A percentile compares a stretch with the other conserved stretches of the same genome.
phyloP scores from a whole-genome alignment of 176 grass and related monocot species.

The Oryza longistaminata region DNA sequence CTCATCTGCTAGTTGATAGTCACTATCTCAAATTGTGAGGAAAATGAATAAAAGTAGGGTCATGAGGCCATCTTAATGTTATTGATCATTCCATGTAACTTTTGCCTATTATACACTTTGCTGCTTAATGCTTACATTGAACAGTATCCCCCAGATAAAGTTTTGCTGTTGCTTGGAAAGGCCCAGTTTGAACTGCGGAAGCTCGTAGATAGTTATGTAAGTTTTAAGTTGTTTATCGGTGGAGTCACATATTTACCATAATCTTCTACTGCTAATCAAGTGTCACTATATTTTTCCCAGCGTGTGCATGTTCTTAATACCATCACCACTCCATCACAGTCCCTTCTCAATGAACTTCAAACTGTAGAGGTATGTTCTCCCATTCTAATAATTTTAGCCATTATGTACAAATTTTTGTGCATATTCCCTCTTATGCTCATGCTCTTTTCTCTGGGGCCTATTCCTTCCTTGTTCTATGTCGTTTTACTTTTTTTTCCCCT shows the following conservation, averaged over 20 bases:
- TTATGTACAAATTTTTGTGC: conserved; percentile 10
- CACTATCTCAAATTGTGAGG: not conserved
- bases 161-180: conserved; percentile 89
- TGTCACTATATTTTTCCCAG: conserved; percentile 45
- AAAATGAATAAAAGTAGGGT: not conserved
- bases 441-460: not conserved
- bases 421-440: not conserved
- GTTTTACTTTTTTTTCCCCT: not conserved
- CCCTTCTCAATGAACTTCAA: conserved; percentile 93
- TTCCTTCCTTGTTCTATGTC: not conserved
- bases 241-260: conserved; percentile 7
- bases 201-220: conserved; percentile 97
- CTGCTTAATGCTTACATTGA: conserved; percentile 31
- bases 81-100: not conserved
- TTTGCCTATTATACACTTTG: not conserved
- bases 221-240: conserved; percentile 48
- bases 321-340: conserved; percentile 87
- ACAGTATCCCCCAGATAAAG: conserved; percentile 64
- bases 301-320: conserved; percentile 94
- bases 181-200: conserved; percentile 95
- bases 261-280: conserved; percentile 38
- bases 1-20: conserved; percentile 3
- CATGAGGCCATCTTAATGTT: not conserved
- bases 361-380: conserved; percentile 75
- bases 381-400: not conserved